phyloP scores from a whole-genome alignment of 305 asterid genomes.

The Fraxinus xanthoxyloides region DNA sequence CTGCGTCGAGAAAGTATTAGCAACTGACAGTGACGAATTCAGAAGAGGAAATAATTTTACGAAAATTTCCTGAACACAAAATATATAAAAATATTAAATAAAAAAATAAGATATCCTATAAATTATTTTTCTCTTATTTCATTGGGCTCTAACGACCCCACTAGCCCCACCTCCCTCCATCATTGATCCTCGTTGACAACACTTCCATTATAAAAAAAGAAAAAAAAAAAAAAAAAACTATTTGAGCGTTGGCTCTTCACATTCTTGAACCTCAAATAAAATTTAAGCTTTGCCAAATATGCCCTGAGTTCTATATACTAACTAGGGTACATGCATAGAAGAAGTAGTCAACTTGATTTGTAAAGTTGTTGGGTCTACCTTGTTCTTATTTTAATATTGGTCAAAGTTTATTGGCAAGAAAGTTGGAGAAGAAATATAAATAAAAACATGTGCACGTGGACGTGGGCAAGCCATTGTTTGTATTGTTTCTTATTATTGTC shows the following conservation, averaged over 20 bases:
- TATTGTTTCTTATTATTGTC: neutral
- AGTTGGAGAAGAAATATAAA: neutral
- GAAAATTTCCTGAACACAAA: too few species aligned
- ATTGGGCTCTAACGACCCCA: too few species aligned
- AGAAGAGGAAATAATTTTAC: neutral
- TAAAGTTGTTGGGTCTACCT: neutral
- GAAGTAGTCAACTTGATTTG: neutral
- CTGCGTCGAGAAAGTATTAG: neutral
- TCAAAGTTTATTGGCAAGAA: neutral
- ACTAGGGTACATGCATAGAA: neutral
- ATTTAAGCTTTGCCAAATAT: neutral
- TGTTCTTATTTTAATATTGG: neutral
- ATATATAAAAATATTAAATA: too few species aligned
- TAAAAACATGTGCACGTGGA: neutral
- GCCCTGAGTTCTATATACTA: neutral
- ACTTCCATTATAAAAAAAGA: too few species aligned
- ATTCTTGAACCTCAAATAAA: too few species aligned
- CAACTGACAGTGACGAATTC: neutral
- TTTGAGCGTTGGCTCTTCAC: too few species aligned
- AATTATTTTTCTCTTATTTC: neutral
- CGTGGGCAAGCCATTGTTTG: neutral
- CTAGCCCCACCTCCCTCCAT: too few species aligned
- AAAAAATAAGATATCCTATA: too few species aligned
- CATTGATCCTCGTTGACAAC: too few species aligned
- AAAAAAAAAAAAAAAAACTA: too few species aligned